Evolutionary conservation across 192 early-diverging fungal genomes (phyloP).

Genomic region (Gonapodya sp.): DNA sequence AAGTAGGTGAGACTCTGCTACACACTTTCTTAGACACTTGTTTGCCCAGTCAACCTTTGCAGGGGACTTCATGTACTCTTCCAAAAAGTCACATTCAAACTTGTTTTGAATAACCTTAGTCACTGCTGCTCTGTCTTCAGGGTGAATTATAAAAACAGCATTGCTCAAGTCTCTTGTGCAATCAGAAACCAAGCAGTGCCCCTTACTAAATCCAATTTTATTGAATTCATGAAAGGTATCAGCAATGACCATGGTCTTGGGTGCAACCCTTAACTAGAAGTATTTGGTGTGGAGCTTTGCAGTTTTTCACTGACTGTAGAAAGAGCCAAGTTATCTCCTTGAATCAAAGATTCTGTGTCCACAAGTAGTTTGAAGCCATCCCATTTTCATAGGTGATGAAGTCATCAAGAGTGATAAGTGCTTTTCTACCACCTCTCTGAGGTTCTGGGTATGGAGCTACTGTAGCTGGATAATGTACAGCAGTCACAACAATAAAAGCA

Average conservation of each 20-base stretch:
- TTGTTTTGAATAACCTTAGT: neutral
- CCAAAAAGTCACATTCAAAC: too few species aligned
- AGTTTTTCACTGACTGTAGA: neutral
- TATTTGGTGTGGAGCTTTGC: neutral
- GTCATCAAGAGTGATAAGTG: neutral
- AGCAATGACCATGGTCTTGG: slow-evolving; percentile 1
- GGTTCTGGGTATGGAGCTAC: slow-evolving; percentile 3
- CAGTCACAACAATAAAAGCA: neutral
- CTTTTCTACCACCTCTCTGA: slow-evolving; percentile 4
- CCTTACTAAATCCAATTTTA: slow-evolving; percentile 2
- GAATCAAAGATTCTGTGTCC: neutral
- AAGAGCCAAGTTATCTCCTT: neutral
- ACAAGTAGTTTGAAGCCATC: slow-evolving; percentile 4
- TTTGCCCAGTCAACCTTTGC: too few species aligned
- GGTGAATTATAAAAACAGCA: neutral
- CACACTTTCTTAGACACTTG: too few species aligned
- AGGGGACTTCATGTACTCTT: too few species aligned
- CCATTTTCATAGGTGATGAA: neutral
- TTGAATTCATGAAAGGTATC: neutral
- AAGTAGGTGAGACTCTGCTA: too few species aligned
- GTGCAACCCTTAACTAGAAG: neutral
- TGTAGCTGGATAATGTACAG: neutral
- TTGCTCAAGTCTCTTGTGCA: neutral
- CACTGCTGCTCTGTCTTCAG: slow-evolving; percentile 1
- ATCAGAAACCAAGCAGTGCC: neutral